These are phyloP conservation scores for Mucor circinelloides DNA, from an alignment of 371 early-diverging fungal species.

Conservation along the genomic window DNA sequence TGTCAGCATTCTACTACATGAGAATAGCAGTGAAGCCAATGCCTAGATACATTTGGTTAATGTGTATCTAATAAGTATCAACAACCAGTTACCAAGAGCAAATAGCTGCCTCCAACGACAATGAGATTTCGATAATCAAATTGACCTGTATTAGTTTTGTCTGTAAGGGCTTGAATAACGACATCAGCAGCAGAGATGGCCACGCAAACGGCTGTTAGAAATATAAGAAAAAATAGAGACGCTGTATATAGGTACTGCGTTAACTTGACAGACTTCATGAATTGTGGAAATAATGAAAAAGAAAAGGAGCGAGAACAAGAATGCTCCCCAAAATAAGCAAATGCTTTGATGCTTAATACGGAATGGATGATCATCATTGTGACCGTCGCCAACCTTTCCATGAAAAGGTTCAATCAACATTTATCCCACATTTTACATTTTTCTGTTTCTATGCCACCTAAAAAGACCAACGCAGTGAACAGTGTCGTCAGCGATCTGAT, in stretches of 20 bases:
- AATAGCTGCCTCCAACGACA: constrained; percentile 61
- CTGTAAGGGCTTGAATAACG: constrained; percentile 59
- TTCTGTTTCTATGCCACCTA: not conserved
- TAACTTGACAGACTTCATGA: constrained; percentile 21
- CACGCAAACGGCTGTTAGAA: constrained; percentile 52
- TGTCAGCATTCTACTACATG: constrained; percentile 60
- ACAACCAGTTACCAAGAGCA: constrained; percentile 42
- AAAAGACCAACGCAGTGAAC: constrained; percentile 7
- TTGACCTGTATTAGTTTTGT: constrained; percentile 33
- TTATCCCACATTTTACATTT: not conserved
- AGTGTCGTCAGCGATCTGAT: constrained; percentile 55
- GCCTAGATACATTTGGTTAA: constrained; percentile 20
- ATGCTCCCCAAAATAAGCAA: not conserved
- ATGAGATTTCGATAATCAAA: constrained; percentile 56
- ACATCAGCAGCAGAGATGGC: constrained; percentile 67
- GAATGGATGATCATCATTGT: not conserved
- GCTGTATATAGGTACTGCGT: constrained; percentile 39
- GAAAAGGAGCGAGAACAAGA: not conserved
- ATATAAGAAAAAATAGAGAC: constrained; percentile 38
- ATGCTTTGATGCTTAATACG: constrained; percentile 1
- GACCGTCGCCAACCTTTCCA: not conserved
- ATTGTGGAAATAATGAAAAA: not conserved
- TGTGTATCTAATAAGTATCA: not conserved
- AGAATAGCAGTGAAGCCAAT: constrained; percentile 48
- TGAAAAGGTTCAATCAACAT: not conserved